Percentiles rank a stretch among this genome's conserved stretches.
Evolutionary conservation across 345 rosid species (phyloP).

Genomic region (Moricandia arvensis): DNA sequence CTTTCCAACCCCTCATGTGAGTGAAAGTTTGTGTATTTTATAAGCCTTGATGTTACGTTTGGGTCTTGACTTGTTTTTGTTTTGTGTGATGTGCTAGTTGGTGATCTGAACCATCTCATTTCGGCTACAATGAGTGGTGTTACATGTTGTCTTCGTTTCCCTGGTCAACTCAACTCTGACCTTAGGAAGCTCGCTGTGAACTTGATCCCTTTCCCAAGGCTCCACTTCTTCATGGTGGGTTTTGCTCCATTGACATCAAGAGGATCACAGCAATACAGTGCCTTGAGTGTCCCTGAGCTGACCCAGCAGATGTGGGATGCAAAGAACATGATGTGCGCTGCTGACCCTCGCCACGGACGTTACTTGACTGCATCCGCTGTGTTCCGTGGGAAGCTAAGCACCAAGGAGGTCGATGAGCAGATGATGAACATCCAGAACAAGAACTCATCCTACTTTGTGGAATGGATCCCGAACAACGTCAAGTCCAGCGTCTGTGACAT

Average conservation of each 20-base stretch:
- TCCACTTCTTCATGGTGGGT: constrained; percentile 47
- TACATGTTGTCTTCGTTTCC: constrained; percentile 46
- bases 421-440: constrained; percentile 47
- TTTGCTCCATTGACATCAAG: constrained; percentile 44
- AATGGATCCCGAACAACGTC: constrained; percentile 45
- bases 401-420: constrained; percentile 44
- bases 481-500: constrained; percentile 46
- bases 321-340: constrained; percentile 48
- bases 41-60: background rate
- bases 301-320: constrained; percentile 49
- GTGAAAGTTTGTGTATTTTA: background rate
- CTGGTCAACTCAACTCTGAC: constrained; percentile 46
- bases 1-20: constrained; percentile 41
- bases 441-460: constrained; percentile 43
- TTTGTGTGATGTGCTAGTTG: constrained; percentile 25
- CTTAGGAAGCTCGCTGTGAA: constrained; percentile 45
- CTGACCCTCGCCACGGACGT: constrained; percentile 47
- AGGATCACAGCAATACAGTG: constrained; percentile 45
- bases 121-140: constrained; percentile 48
- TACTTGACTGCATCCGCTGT: constrained; percentile 43
- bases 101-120: constrained; percentile 46
- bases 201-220: constrained; percentile 41
- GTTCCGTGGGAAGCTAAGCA: constrained; percentile 46
- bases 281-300: constrained; percentile 43
- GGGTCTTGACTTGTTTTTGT: constrained; percentile 17